Percentiles rank a stretch among this genome's conserved stretches.
These are phyloP conservation scores for Hysterium pulicare DNA, from an alignment of 2,329 filamentous ascomycete genomes.

Conservation along the genomic window DNA sequence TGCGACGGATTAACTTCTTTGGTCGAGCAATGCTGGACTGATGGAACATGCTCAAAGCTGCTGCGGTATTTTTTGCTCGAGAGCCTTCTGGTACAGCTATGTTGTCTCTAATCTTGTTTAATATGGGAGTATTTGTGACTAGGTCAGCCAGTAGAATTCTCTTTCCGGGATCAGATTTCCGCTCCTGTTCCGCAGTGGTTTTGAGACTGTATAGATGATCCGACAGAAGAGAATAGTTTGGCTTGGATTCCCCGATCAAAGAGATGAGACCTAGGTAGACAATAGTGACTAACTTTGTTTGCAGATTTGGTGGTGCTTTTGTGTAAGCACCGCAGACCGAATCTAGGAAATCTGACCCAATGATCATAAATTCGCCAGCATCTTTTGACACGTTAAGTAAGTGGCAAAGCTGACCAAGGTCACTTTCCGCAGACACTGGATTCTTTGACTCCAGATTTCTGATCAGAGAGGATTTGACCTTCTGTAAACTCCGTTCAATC, in stretches of 20 bases:
- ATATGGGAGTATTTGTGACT: slow-evolving; percentile 73
- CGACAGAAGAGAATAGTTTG: slow-evolving; percentile 70
- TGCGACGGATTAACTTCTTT: slow-evolving; percentile 53
- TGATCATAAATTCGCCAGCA: slow-evolving; percentile 63
- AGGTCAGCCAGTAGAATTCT: slow-evolving; percentile 74
- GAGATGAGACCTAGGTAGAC: slow-evolving; percentile 72
- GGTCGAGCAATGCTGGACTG: slow-evolving; percentile 51
- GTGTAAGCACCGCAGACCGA: slow-evolving; percentile 65
- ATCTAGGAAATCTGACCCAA: slow-evolving; percentile 85
- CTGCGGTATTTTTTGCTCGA: slow-evolving; percentile 59
- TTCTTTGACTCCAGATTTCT: slow-evolving; percentile 61
- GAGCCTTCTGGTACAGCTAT: slow-evolving; percentile 50
- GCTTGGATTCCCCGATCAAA: slow-evolving; percentile 62
- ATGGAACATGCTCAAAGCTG: slow-evolving; percentile 58
- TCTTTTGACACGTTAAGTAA: slow-evolving; percentile 61
- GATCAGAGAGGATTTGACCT: slow-evolving; percentile 61
- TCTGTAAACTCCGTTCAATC: slow-evolving; percentile 56
- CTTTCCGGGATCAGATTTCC: slow-evolving; percentile 36
- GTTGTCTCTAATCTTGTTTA: slow-evolving; percentile 59
- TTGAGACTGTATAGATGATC: slow-evolving; percentile 84
- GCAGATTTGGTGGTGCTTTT: slow-evolving; percentile 59
- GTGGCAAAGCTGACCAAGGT: slow-evolving; percentile 59
- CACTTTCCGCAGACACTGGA: slow-evolving; percentile 53
- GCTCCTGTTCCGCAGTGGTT: slow-evolving; percentile 62
- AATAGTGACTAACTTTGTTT: slow-evolving; percentile 67